Base-by-base conservation (phyloP, 495 filamentous ascomycete genomes). In the Neurospora sp. region DNA sequence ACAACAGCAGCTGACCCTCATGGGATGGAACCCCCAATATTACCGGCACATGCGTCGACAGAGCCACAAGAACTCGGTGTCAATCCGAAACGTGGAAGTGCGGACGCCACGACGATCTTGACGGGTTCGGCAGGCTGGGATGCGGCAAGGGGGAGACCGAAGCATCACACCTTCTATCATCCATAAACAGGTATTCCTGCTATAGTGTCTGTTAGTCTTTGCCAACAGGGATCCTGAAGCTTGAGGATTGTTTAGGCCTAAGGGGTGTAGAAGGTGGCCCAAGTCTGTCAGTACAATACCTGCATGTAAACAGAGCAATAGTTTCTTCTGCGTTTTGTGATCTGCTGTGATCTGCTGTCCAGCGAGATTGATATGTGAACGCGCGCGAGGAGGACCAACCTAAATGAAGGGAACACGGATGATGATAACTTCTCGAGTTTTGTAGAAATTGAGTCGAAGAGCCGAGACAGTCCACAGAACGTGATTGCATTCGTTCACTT, bases 111-210 rank as follows among this genome's bases (percentile, higher is more conserved):
- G 20, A 40, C 20, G 27, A 44, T 18, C 70, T 9, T 68, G 20
- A 38, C 22, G 45, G 72, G 44, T 40, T 41, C 10, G 70, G 69
- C 35, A 20, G 75, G 69, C 14, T 71, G 69, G 73, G 75, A 76
- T 70, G 73, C 69, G 18, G 73, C 61, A 39, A 27, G 69, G 70
- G 74, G 74, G 41, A 70, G 75, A 40, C 74, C 70, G 65, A 70
- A 59, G 69, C 76, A 78, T 42, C 40, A 73, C 39, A 78, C 76
- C 10, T 78, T 70, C 69, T 78, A 78, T 72, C 75, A 76, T 76
- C 72, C 76, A 40, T 77, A 38, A 71, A 35, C 40, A 7, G 44
- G 69, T 69, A 8, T 42, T 69, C 12, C 53, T 53, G 53, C 6
- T 4, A 18, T 1, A 9, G 3, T 1, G 53, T 35, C 6, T 31